Evolutionary conservation across 2,329 filamentous ascomycete genomes (phyloP).

Genomic region (Aspergillus sojae): DNA sequence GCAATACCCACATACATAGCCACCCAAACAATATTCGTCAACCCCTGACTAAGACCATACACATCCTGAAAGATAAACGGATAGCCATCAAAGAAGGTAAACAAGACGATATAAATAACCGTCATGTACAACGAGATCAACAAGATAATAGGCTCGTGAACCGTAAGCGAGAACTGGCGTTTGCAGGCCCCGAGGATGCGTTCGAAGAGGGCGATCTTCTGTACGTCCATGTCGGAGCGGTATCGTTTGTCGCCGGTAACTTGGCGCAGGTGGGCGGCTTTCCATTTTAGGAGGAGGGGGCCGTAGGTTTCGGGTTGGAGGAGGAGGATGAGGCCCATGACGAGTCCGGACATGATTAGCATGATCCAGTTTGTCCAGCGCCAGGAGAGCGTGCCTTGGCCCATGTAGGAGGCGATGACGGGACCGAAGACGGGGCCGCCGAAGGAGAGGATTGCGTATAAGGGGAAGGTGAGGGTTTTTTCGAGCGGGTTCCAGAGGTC

Average conservation of each 20-base stretch:
- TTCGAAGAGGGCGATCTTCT: neutral
- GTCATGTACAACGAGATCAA: constrained; percentile 31
- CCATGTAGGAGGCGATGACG: constrained; percentile 20
- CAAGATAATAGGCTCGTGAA: constrained; percentile 15
- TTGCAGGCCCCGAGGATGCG: constrained; percentile 7
- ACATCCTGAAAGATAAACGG: constrained; percentile 54
- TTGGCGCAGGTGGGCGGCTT: constrained; percentile 41
- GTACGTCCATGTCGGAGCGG: constrained; percentile 41
- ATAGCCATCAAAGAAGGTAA: constrained; percentile 48
- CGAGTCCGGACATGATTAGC: constrained; percentile 39
- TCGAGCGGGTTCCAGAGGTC: constrained; percentile 53
- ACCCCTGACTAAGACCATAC: constrained; percentile 49
- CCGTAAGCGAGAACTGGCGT: constrained; percentile 29
- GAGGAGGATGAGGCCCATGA: constrained; percentile 41
- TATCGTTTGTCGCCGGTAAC: constrained; percentile 50
- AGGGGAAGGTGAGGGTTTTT: constrained; percentile 51
- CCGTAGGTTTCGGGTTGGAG: constrained; percentile 55
- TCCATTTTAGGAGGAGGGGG: constrained; percentile 48
- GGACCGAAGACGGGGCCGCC: constrained; percentile 30
- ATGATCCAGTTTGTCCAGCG: constrained; percentile 52
- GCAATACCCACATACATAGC: constrained; percentile 51
- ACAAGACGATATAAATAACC: constrained; percentile 35
- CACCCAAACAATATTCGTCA: constrained; percentile 54
- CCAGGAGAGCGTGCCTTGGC: constrained; percentile 15
- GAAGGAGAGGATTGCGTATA: constrained; percentile 52